Percentiles rank a stretch among this genome's conserved stretches.
Conservation (phyloP, 495 filamentous ascomycete species). For the Aspergillus ellipticus region DNA sequence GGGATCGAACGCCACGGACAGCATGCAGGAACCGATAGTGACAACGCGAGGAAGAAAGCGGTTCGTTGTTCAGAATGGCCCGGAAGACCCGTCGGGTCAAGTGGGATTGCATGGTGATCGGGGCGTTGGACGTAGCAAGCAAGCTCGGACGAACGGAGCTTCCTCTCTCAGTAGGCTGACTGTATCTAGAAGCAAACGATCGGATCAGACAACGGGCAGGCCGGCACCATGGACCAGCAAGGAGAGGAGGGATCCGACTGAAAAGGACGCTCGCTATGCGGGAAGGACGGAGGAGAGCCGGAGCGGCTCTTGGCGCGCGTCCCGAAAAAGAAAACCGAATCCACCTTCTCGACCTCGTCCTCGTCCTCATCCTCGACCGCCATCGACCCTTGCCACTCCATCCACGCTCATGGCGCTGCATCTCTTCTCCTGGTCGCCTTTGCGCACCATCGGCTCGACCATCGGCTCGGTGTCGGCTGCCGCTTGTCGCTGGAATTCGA, state of each 20-base stretch:
- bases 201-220: neutral
- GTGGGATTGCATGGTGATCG: constrained; percentile 84
- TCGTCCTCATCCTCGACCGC: neutral
- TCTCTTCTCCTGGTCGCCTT: constrained; percentile 28
- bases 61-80: constrained; percentile 63
- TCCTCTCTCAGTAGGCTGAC: neutral
- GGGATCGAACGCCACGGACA: constrained; percentile 26
- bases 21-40: constrained; percentile 34
- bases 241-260: constrained; percentile 11
- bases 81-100: constrained; percentile 72
- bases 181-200: no score
- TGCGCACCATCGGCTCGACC: constrained; percentile 27
- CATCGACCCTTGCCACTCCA: neutral
- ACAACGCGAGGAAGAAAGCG: constrained; percentile 47
- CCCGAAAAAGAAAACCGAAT: constrained; percentile 20
- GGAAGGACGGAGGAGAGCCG: constrained; percentile 4
- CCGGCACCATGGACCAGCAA: neutral
- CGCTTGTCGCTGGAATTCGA: constrained; percentile 41
- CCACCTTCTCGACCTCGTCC: constrained; percentile 15
- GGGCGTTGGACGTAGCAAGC: constrained; percentile 15
- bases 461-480: constrained; percentile 14
- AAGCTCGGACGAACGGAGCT: neutral
- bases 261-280: no score
- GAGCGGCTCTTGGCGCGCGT: constrained; percentile 26
- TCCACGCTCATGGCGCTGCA: constrained; percentile 28